Evolutionary conservation across 2,329 filamentous ascomycete genomes (phyloP), one percentile per base, ranked within the genome.

Genomic region (Cercospora zeina): DNA sequence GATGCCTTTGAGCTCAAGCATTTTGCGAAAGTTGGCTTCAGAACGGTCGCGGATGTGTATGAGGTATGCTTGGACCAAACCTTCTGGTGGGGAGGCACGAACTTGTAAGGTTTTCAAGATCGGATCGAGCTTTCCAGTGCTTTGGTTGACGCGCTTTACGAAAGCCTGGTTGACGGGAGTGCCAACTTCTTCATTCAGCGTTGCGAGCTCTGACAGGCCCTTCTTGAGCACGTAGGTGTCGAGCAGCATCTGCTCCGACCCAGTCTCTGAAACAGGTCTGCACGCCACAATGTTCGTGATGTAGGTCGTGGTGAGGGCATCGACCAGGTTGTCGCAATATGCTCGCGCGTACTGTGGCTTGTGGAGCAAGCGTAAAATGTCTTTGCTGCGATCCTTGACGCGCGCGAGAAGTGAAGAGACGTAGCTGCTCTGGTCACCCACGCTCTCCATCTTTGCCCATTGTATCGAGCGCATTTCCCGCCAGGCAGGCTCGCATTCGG

Each of bases 91-190:
- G 4, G 89, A 90, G 2, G 93, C 87, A 30, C 91, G 91, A 53
- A 99, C 93, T 81, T 99, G 95, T 2, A 99, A 85, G 2, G 95
- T 97, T 78, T 99, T 99, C 70, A 99, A 88, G 21, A 99, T 84
- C 0, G 91, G 90, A 72, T 97, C 93, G 67, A 97, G 88, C 68
- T 92, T 91, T 62, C 87, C 86, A 83, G 96, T 95, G 72, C 86
- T 89, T 63, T 87, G 84, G 72, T 89, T 90, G 54, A 97, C 91
- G 51, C 95, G 89, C 77, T 96, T 96, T 68, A 91, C 83, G 74
- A 95, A 97, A 65, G 87, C 84, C 9, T 81, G 77, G 1, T 78
- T 84, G 86, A 78, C 64, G 7, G 70, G 65, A 8, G 81, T 87
- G 73, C 70, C 81, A 10, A 84, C 73, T 45, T 86, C 81, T 19